Percentiles rank a stretch among this genome's conserved stretches.
phyloP scores from a whole-genome alignment of 805 yeast species.

The Metschnikowia cerradonensis region DNA sequence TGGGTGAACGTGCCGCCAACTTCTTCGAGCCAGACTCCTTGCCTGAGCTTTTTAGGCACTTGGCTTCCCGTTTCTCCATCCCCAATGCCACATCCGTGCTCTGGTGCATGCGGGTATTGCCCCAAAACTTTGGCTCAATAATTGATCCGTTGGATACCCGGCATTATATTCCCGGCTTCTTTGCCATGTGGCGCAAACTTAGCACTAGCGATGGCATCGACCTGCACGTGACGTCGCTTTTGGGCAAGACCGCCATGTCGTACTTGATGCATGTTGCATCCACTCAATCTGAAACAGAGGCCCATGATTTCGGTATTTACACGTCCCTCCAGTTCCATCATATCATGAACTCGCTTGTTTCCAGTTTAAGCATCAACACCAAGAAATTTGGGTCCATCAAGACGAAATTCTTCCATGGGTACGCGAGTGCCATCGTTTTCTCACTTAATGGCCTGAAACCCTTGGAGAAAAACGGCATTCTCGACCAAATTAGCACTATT shows the following conservation, averaged over 20 bases:
- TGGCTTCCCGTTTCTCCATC: slow-evolving; percentile 51
- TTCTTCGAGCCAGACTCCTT: slow-evolving; percentile 51
- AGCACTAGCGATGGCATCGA: slow-evolving; percentile 51
- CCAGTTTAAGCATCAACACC: slow-evolving; percentile 44
- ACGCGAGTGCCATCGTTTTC: slow-evolving; percentile 47
- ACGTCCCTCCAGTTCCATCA: slow-evolving; percentile 57
- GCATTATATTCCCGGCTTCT: slow-evolving; percentile 61
- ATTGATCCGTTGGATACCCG: slow-evolving; percentile 35
- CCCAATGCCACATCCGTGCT: slow-evolving; percentile 50
- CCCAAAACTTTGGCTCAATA: slow-evolving; percentile 37
- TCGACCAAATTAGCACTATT: slow-evolving; percentile 50
- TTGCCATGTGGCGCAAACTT: slow-evolving; percentile 66
- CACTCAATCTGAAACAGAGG: slow-evolving; percentile 15
- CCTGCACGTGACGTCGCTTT: slow-evolving; percentile 56
- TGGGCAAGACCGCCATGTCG: slow-evolving; percentile 57
- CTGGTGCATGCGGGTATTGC: slow-evolving; percentile 53
- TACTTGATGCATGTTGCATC: slow-evolving; percentile 28
- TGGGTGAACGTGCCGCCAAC: slow-evolving; percentile 51
- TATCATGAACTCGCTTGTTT: slow-evolving; percentile 52
- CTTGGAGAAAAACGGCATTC: slow-evolving; percentile 40
- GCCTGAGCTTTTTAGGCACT: slow-evolving; percentile 46
- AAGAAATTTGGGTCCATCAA: slow-evolving; percentile 44
- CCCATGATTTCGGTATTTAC: slow-evolving; percentile 54
- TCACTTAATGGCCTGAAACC: slow-evolving; percentile 54
- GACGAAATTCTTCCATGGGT: slow-evolving; percentile 40